phyloP scores from a whole-genome alignment of 2,329 filamentous ascomycete species.

The Emergomyces orientalis region DNA sequence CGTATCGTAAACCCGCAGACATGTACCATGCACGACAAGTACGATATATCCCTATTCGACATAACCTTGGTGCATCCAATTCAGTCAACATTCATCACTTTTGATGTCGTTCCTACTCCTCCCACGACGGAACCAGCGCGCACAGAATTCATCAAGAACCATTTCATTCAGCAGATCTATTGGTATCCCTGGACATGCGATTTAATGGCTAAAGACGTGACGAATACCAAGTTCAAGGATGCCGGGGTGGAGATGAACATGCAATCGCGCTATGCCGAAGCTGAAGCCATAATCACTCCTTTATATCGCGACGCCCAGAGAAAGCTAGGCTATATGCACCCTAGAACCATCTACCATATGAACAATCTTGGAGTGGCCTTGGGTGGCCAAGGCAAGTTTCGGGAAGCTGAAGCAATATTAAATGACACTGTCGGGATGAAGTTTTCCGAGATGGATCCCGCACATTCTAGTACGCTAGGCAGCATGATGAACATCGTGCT shows the following conservation, averaged over 20 bases:
- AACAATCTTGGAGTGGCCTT: not conserved
- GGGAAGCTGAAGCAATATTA: slow-evolving; percentile 1
- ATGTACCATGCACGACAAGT: not conserved
- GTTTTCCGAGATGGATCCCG: not conserved
- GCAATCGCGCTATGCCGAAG: not conserved
- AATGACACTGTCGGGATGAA: slow-evolving; percentile 1
- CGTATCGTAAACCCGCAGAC: not conserved
- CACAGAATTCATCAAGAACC: not conserved
- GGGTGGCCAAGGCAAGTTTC: slow-evolving; percentile 1
- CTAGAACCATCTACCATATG: not conserved
- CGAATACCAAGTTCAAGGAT: not conserved
- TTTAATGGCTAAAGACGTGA: not conserved
- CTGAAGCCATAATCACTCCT: slow-evolving; percentile 1
- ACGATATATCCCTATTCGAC: not conserved
- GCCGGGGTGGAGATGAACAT: slow-evolving; percentile 1
- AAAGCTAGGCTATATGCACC: slow-evolving; percentile 1
- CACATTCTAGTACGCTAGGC: not conserved
- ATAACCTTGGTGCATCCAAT: slow-evolving; percentile 1
- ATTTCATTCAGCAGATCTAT: slow-evolving; percentile 2
- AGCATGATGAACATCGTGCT: slow-evolving; percentile 4
- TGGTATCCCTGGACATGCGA: slow-evolving; percentile 7
- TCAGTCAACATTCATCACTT: slow-evolving; percentile 1
- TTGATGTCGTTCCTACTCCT: not conserved
- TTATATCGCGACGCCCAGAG: not conserved
- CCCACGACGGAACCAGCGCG: not conserved